Evolutionary conservation across 129 eudicot species (phyloP), one percentile per base, ranked within the genome.

Genomic region (Tagetes patula): DNA sequence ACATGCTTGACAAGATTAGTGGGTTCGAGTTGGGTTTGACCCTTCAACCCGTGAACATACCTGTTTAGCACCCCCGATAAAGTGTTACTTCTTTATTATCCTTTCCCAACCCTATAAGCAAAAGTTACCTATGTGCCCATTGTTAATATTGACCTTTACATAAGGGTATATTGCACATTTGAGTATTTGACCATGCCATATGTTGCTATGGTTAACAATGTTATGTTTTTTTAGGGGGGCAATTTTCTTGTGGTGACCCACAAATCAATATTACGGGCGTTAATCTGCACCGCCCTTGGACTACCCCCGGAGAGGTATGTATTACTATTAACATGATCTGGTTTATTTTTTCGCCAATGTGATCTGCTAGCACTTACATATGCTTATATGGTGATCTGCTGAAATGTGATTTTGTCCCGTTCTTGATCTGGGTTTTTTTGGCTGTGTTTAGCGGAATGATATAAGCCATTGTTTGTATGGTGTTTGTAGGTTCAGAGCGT

Each of bases 221-320:
- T 50, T 42, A 20, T 70, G 55, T 65, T 56, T 11, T 8, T 58
- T 65, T 69, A 87, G 92, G 92, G 92, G 77, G 87, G 81, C 13
- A 76, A 77, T 66, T 82, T 84, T 77, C 79, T 89, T 79, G 92
- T 87, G n/a, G 92, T 89, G 48, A 87, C 96, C 48, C 96, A 89
- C 41, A 89, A 89, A 84, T 89, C 96, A 40, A 89, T 86, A 38
- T 74, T 89, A 75, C 81, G 92, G 80, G 96, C 92, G 8, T 66
- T 89, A 59, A 87, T 89, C 53, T 89, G 96, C 84, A 83, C 83
- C 1, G 87, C 92, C 81, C 90, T 87, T 74, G 96, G 96, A 41
- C 81, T 87, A 40, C 70, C 67, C 68, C 90, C 92, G 0, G 85
- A 89, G 62, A 84, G 96, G 96, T 89, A 86, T 1, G 62, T 46